phyloP scores from a whole-genome alignment of 2,329 filamentous ascomycete species.

The Coniochaeta sp. region DNA sequence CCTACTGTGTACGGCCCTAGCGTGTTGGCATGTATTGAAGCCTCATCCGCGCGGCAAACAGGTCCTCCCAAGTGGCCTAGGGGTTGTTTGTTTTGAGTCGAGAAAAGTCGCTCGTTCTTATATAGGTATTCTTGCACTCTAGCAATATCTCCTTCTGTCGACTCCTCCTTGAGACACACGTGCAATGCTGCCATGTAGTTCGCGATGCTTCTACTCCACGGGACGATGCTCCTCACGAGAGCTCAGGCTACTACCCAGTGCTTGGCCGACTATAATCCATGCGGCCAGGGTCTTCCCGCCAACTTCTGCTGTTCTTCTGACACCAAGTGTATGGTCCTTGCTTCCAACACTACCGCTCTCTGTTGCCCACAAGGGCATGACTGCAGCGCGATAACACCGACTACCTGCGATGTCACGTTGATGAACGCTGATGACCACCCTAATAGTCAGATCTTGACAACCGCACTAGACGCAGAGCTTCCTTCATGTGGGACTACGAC shows the following conservation, averaged over 20 bases:
- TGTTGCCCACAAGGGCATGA: slow-evolving; percentile 9
- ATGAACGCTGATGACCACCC: slow-evolving; percentile 9
- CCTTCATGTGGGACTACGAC: slow-evolving; percentile 4
- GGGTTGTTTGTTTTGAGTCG: not conserved
- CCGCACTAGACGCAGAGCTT: slow-evolving; percentile 4
- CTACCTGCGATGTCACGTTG: slow-evolving; percentile 8
- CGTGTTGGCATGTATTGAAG: not conserved
- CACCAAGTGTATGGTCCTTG: slow-evolving; percentile 5
- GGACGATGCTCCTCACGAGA: not conserved
- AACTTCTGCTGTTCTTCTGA: slow-evolving; percentile 11
- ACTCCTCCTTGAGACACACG: not conserved
- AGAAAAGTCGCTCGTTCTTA: not conserved
- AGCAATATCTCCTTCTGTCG: not conserved
- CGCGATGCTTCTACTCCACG: not conserved
- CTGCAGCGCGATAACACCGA: slow-evolving; percentile 9
- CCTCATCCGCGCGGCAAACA: not conserved
- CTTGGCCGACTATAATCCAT: not conserved
- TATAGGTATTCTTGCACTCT: not conserved
- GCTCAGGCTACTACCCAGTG: not conserved
- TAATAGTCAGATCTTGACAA: slow-evolving; percentile 6
- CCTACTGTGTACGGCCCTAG: not conserved
- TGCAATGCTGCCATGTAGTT: not conserved
- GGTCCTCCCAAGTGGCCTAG: not conserved
- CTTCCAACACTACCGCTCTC: slow-evolving; percentile 10
- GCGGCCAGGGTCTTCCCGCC: slow-evolving; percentile 8